phyloP scores from a whole-genome alignment of 1,284 basidiomycete genomes.

The Papiliotrema terrestris region DNA sequence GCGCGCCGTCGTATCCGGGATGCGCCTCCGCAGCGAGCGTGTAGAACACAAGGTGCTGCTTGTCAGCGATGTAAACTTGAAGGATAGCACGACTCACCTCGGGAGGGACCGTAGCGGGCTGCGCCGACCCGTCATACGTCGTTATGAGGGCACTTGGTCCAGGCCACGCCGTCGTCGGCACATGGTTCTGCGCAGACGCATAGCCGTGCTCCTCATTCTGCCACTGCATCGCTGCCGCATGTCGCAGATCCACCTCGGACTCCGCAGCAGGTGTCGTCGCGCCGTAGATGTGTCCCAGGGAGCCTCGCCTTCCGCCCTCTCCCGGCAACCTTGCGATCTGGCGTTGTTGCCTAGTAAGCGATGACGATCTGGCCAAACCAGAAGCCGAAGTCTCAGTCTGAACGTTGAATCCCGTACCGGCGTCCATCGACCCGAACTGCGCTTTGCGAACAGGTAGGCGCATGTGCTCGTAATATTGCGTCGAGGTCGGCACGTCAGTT shows the following conservation, averaged over 20 bases:
- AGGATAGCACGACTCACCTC: conserved; percentile 19
- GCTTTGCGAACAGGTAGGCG: conserved; percentile 19
- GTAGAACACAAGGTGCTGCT: conserved; percentile 41
- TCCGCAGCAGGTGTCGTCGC: not conserved
- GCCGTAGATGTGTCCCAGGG: conserved; percentile 22
- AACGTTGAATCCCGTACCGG: not conserved
- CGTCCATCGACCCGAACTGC: conserved; percentile 5
- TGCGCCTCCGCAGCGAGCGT: conserved; percentile 41
- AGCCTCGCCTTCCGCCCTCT: conserved; percentile 21
- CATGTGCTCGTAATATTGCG: conserved; percentile 18
- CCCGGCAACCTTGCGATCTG: conserved; percentile 29
- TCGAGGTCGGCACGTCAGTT: conserved; percentile 8
- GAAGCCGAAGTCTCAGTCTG: not conserved
- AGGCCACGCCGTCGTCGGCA: not conserved
- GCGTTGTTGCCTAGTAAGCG: conserved; percentile 24
- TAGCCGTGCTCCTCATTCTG: not conserved
- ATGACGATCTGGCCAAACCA: conserved; percentile 24
- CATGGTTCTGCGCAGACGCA: not conserved
- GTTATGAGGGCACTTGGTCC: conserved; percentile 15
- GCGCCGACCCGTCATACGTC: conserved; percentile 16
- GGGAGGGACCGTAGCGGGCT: conserved; percentile 21
- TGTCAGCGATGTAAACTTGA: not conserved
- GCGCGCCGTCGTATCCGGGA: conserved; percentile 36
- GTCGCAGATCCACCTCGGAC: conserved; percentile 16
- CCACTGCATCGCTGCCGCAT: conserved; percentile 13